Conservation (phyloP, 2,329 filamentous ascomycete genomes). For the Blastomyces percursus region DNA sequence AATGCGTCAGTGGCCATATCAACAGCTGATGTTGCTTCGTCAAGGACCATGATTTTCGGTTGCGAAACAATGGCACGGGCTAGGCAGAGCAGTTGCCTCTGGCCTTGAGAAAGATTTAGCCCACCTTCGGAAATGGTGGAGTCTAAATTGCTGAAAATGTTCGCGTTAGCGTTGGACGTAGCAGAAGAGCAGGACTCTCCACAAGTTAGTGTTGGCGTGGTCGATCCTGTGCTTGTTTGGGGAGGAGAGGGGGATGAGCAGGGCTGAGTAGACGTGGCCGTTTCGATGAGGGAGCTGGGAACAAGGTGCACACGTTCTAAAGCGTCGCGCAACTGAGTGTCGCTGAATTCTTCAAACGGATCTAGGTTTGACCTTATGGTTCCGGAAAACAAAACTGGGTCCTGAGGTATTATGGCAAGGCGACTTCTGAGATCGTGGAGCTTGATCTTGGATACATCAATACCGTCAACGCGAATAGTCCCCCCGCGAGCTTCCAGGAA, state of each 20-base stretch:
- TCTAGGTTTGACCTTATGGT: slow-evolving; percentile 68
- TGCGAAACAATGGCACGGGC: slow-evolving; percentile 60
- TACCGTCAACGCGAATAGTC: slow-evolving; percentile 57
- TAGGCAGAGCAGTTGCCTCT: slow-evolving; percentile 64
- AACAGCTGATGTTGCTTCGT: slow-evolving; percentile 69
- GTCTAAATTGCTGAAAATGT: slow-evolving; percentile 53
- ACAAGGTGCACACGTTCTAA: slow-evolving; percentile 61
- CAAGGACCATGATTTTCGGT: slow-evolving; percentile 67
- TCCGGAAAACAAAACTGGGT: slow-evolving; percentile 71
- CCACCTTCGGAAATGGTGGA: slow-evolving; percentile 60
- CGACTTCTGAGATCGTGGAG: slow-evolving; percentile 61
- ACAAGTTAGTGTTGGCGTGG: slow-evolving; percentile 11
- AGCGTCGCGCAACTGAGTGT: slow-evolving; percentile 58
- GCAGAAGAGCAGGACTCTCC: slow-evolving; percentile 27
- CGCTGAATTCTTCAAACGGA: slow-evolving; percentile 59
- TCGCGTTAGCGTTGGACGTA: slow-evolving; percentile 33
- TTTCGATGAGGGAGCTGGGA: slow-evolving; percentile 32
- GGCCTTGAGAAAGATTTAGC: slow-evolving; percentile 63
- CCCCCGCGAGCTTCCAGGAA: slow-evolving; percentile 61
- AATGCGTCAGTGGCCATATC: slow-evolving; percentile 65
- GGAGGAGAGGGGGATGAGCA: not conserved
- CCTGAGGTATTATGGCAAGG: slow-evolving; percentile 71
- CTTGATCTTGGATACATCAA: slow-evolving; percentile 62
- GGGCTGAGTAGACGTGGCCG: slow-evolving; percentile 19
- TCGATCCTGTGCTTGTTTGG: slow-evolving; percentile 13